Percentiles rank a stretch among this genome's conserved stretches.
Evolutionary conservation across 2,329 filamentous ascomycete genomes (phyloP).

Genomic region (Ophiostoma ips): DNA sequence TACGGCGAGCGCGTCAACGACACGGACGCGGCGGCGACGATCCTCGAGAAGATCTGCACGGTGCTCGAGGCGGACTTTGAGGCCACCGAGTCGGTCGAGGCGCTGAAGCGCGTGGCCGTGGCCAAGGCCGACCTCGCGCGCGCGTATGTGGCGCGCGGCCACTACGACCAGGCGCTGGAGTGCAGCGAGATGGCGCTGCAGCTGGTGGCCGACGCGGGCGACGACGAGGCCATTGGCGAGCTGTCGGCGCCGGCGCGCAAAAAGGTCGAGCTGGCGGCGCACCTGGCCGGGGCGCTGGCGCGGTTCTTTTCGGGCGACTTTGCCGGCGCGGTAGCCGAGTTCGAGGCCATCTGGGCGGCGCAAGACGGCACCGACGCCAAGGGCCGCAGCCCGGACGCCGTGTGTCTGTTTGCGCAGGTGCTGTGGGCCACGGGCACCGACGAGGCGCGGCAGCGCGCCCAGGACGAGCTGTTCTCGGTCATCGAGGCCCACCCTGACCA

Average conservation of each 20-base stretch:
- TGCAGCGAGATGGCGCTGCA: slow-evolving; percentile 70
- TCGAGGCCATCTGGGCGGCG: slow-evolving; percentile 67
- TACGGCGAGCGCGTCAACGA: slow-evolving; percentile 72
- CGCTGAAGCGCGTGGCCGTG: slow-evolving; percentile 64
- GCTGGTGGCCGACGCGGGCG: slow-evolving; percentile 31
- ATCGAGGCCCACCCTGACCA: slow-evolving; percentile 64
- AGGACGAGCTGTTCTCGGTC: slow-evolving; percentile 65
- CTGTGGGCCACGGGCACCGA: slow-evolving; percentile 80
- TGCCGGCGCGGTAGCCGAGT: slow-evolving; percentile 60
- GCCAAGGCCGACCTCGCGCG: slow-evolving; percentile 79
- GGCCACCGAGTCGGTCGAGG: slow-evolving; percentile 58
- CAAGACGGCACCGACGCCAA: slow-evolving; percentile 61
- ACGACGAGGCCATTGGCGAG: slow-evolving; percentile 45
- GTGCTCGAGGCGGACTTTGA: slow-evolving; percentile 73
- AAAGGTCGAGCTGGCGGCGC: slow-evolving; percentile 66
- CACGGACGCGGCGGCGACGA: slow-evolving; percentile 45
- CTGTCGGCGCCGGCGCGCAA: slow-evolving; percentile 50
- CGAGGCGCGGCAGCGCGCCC: slow-evolving; percentile 59
- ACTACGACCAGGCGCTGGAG: slow-evolving; percentile 57
- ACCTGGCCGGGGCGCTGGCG: slow-evolving; percentile 73
- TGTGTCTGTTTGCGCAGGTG: slow-evolving; percentile 79
- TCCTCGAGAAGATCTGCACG: slow-evolving; percentile 52
- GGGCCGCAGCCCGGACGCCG: slow-evolving; percentile 49
- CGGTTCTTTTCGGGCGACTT: slow-evolving; percentile 57
- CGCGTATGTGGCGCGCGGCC: slow-evolving; percentile 56